A percentile compares a stretch with the other conserved stretches of the same genome.
These are phyloP conservation scores for Begonia masoniana DNA, from an alignment of 306 rosid genomes.

Conservation along the genomic window DNA sequence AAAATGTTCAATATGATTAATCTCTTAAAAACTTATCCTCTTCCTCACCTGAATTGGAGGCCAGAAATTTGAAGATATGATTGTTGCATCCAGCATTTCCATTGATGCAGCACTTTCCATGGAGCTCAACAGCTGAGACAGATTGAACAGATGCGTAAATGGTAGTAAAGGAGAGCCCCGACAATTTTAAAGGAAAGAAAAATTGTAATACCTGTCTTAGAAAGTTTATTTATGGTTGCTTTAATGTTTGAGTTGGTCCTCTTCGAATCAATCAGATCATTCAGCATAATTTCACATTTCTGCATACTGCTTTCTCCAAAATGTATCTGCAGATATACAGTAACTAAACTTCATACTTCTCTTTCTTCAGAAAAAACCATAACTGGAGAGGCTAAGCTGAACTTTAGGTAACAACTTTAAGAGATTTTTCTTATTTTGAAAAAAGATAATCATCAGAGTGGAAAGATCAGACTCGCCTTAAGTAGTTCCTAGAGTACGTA, in stretches of 20 bases:
- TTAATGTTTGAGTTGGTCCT: slow-evolving; percentile 63
- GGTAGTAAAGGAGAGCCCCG: slow-evolving; percentile 2
- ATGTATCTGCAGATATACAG: slow-evolving; percentile 50
- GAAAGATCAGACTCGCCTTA: slow-evolving; percentile 34
- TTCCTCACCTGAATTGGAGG: slow-evolving; percentile 81
- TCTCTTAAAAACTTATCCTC: not conserved
- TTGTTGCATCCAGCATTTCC: slow-evolving; percentile 64
- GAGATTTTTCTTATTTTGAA: slow-evolving; percentile 1
- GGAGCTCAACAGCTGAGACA: slow-evolving; percentile 32
- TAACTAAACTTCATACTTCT: too few species aligned
- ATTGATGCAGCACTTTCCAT: slow-evolving; percentile 36
- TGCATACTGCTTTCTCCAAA: slow-evolving; percentile 97
- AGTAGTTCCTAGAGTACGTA: slow-evolving; percentile 94
- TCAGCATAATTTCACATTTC: slow-evolving; percentile 96
- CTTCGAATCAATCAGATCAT: slow-evolving; percentile 85
- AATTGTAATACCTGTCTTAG: slow-evolving; percentile 33
- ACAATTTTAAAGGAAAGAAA: slow-evolving; percentile 3
- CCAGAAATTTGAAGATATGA: slow-evolving; percentile 91
- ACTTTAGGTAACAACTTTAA: too few species aligned
- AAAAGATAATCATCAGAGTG: slow-evolving; percentile 4
- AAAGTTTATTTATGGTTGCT: slow-evolving; percentile 61
- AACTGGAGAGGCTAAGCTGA: too few species aligned
- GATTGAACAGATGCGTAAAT: slow-evolving; percentile 8
- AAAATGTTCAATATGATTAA: not conserved
- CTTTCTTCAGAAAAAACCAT: too few species aligned